Base-by-base conservation (phyloP, 1,284 basidiomycete genomes). In the Apiotrichum mycotoxinovorans region DNA sequence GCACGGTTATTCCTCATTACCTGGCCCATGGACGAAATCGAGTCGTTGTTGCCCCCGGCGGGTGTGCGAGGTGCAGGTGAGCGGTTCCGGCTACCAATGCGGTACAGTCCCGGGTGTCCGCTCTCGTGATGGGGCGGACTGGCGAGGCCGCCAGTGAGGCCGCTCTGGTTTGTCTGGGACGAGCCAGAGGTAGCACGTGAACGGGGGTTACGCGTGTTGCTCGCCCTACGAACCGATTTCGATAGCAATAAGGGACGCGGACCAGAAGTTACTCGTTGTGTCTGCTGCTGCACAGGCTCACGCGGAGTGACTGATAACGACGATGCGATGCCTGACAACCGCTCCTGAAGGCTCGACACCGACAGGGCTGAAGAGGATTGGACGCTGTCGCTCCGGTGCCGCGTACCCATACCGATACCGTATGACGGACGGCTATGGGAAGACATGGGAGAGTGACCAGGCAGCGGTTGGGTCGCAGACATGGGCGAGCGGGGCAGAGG, bases 191-290 rank as follows among this genome's bases (percentile, higher is more conserved):
- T 11, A 14, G 20, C 27, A 12, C 44, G 44, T 9, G 22, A 5
- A 22, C 44, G 26, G 4, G 18, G 40, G 40, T 20, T 20, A 10
- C 12, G 30, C 30, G 58, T 52, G 53, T 54, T 55, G 49, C 61
- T 62, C 25, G 64, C 66, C 20, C 66, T 51, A 14, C 69, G 43
- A 1, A 54, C 63, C 3, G 61, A 55, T 17, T 59, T 54, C 3
- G 65, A 67, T 2, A 71, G 61, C 14, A 69, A 45, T 3, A 71
- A 58, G 7, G 69, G 68, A 23, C 64, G 56, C 9, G 69, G 67
- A 4, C 63, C 63, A 14, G 61, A 56, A 0, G 56, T 51, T 2
- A 45, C 34, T 10, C 54, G 51, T 23, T 54, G 48, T 11, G 55
- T 44, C 4, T 26, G 42, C 22, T 26, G 42, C 22, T 25, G 56